phyloP scores from a whole-genome alignment of 768 basidiomycete genomes.

The Suillus luteus region DNA sequence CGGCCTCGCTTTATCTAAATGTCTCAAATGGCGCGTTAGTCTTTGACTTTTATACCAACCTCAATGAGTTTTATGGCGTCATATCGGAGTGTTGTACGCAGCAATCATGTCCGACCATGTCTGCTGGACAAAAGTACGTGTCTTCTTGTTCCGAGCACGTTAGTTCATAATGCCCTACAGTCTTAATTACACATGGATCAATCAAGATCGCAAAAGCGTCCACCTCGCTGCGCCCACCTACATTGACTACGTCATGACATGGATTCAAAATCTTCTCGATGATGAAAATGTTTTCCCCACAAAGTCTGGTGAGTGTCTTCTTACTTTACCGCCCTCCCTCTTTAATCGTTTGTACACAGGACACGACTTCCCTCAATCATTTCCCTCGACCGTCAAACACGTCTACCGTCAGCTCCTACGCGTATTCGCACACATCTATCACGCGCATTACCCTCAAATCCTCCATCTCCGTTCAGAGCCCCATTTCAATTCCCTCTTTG shows the following conservation, averaged over 20 bases:
- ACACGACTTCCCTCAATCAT: slow-evolving; percentile 82
- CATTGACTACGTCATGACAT: slow-evolving; percentile 98
- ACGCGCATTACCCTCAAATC: slow-evolving; percentile 89
- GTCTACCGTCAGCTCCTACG: slow-evolving; percentile 96
- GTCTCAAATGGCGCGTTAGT: slow-evolving; percentile 48
- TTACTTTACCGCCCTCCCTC: neutral
- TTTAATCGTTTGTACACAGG: slow-evolving; percentile 50
- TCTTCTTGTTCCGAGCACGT: neutral
- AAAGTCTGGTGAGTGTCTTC: slow-evolving; percentile 71
- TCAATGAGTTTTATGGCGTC: slow-evolving; percentile 96
- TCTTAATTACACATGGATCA: slow-evolving; percentile 93
- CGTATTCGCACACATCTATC: slow-evolving; percentile 96
- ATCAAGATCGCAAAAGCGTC: slow-evolving; percentile 86
- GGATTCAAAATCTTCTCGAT: slow-evolving; percentile 91
- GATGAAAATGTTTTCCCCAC: slow-evolving; percentile 96
- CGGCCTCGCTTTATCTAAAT: neutral
- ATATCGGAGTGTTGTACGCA: slow-evolving; percentile 92
- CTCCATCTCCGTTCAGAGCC: slow-evolving; percentile 92
- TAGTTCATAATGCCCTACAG: slow-evolving; percentile 39
- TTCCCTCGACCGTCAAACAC: slow-evolving; percentile 89
- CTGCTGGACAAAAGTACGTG: slow-evolving; percentile 80
- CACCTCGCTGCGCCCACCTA: slow-evolving; percentile 92
- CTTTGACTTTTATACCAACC: slow-evolving; percentile 95
- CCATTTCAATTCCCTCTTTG: slow-evolving; percentile 96
- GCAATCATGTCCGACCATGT: slow-evolving; percentile 89